Evolutionary conservation across 2,329 filamentous ascomycete genomes (phyloP).

Genomic region (Fusarium agapanthi): DNA sequence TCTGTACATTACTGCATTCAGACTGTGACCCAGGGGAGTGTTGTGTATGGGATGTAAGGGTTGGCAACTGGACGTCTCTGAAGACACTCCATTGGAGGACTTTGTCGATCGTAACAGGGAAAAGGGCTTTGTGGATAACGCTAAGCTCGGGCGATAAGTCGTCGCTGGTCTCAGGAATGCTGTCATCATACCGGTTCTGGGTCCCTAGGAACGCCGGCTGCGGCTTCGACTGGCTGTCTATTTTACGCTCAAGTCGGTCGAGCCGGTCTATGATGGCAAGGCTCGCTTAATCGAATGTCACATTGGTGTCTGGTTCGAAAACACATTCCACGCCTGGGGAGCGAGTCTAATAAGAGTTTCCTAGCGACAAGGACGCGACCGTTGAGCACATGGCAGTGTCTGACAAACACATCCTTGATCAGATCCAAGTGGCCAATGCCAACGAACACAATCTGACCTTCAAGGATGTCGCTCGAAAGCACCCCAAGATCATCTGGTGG

Average conservation of each 20-base stretch:
- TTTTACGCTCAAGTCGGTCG: background rate
- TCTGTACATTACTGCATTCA: background rate
- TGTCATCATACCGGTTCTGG: background rate
- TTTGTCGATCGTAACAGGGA: background rate
- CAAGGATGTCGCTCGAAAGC: background rate
- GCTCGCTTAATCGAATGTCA: background rate
- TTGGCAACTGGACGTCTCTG: background rate
- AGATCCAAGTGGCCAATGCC: background rate
- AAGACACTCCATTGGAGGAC: background rate
- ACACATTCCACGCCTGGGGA: background rate
- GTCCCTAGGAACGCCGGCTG: background rate
- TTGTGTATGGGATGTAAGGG: background rate
- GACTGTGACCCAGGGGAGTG: background rate
- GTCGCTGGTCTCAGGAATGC: background rate
- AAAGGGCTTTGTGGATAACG: background rate
- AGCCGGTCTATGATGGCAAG: background rate
- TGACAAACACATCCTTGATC: background rate
- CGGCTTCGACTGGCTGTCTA: background rate
- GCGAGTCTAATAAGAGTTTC: background rate
- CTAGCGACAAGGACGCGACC: background rate
- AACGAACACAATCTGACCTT: background rate
- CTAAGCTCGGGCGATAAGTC: background rate
- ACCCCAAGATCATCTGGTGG: background rate
- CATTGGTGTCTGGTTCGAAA: background rate
- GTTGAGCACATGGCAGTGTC: background rate